Conservation (phyloP, 805 yeast genomes). For the Helenozyma rhizophorensis region DNA sequence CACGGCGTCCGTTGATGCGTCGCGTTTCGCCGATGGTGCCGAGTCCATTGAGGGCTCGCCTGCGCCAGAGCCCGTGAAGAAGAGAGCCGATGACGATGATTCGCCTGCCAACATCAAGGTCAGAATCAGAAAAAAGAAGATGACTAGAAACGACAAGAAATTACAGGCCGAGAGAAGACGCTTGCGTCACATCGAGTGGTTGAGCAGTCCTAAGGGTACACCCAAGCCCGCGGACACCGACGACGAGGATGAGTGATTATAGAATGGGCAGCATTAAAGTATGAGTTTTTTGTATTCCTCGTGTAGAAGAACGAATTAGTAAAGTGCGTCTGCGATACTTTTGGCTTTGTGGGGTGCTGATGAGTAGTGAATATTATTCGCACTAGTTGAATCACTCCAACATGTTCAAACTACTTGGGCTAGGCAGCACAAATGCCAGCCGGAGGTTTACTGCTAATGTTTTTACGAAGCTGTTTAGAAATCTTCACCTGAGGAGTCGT, state of each 20-base stretch:
- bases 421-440: too few relatives aligned
- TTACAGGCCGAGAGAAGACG: constrained; percentile 90
- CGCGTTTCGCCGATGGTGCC: constrained; percentile 80
- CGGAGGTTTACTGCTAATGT: too few relatives aligned
- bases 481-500: too few relatives aligned
- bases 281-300: too few relatives aligned
- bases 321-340: too few relatives aligned
- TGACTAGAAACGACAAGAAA: constrained; percentile 96
- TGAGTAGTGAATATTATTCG: too few relatives aligned
- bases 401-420: too few relatives aligned
- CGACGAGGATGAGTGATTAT: constrained; percentile 61
- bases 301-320: too few relatives aligned
- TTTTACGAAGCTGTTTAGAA: too few relatives aligned
- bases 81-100: constrained; percentile 66
- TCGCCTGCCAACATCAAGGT: constrained; percentile 97
- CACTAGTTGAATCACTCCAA: too few relatives aligned
- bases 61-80: constrained; percentile 29
- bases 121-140: constrained; percentile 88
- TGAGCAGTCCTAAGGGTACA: constrained; percentile 94
- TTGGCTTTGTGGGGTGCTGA: too few relatives aligned
- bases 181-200: constrained; percentile 90
- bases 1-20: constrained; percentile 64
- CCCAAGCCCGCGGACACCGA: constrained; percentile 93
- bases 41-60: constrained; percentile 42
- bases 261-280: too few relatives aligned